Base-by-base conservation (phyloP, 352 stramenopile genomes). In the Phytophthora cryptogea region DNA sequence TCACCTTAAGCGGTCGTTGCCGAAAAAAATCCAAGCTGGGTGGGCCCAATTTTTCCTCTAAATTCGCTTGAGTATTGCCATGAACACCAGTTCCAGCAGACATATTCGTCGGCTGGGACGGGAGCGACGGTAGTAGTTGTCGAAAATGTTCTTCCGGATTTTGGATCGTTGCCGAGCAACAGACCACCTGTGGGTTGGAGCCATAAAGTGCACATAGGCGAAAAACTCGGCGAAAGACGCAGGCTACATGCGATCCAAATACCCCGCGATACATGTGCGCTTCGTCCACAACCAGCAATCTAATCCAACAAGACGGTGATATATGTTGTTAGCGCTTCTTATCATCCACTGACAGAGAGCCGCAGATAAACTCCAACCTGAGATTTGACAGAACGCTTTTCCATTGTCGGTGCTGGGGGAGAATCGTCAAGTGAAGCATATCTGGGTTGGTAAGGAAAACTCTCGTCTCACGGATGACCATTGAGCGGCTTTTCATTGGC, bases 401-500 rank as follows among this genome's bases (percentile, higher is more conserved):
- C 85, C 97, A 99, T 30, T 89, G 67, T 13, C 76, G 78, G 72
- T 98, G 94, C n/a, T 96, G 80, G 1, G 96, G 93, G 11, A 99
- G 68, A 26, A 99, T 96, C n/a, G 90, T 91, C 11, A 97, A 82
- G 70, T 99, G 97, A 13, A 99, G 79, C 64, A 99, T 99, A 68
- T 99, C 97, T 27, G 97, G 97, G 74, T 99, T 99, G 4, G 96
- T 99, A n/a, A 99, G 74, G 48, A 99, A 96, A 36, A 99, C 87
- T 41, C 97, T 90, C 8, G 88, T 88, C 17, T 96, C 76, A 9
- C 74, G 72, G 20, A 92, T 88, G 26, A 98, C 81, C 40, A 80
- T 78, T 20, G 81, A 83, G 6, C 97, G 87, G 43, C 92, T 80
- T 52, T 85, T 83, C 72, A 98, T 95, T 8, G 85, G 73, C 6